These are phyloP conservation scores for Pseudogymnoascus sp. DNA, from an alignment of 2,329 filamentous ascomycete species.

Conservation along the genomic window DNA sequence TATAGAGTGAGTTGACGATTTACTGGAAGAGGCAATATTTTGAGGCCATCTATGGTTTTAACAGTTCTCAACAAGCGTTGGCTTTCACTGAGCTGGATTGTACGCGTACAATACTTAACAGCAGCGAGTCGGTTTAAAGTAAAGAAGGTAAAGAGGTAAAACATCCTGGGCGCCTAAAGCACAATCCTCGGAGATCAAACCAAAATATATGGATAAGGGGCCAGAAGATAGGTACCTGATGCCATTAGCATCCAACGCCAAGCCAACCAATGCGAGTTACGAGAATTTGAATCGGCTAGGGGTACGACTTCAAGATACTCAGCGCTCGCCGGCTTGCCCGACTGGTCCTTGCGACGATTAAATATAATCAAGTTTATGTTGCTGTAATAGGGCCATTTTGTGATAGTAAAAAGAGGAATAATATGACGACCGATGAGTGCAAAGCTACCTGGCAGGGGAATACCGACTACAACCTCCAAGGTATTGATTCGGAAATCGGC, in stretches of 20 bases:
- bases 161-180: neutral
- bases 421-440: neutral
- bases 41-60: no score
- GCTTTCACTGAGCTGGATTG: neutral
- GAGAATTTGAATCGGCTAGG: neutral
- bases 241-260: neutral
- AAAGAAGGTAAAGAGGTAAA: neutral
- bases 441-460: neutral
- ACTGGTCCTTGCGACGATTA: no score
- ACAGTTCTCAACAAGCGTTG: neutral
- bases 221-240: neutral
- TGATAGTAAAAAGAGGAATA: no score
- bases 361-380: no score
- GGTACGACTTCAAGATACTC: no score
- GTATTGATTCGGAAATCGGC: neutral
- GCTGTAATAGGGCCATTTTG: no score
- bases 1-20: neutral
- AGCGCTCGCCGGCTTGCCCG: no score
- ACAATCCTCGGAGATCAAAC: neutral
- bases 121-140: neutral
- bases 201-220: neutral
- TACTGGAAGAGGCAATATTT: neutral
- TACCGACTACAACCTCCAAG: neutral
- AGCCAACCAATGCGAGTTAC: neutral
- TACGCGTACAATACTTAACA: neutral